phyloP scores from a whole-genome alignment of 2,329 filamentous ascomycete species.

The Exophiala alcalophila region DNA sequence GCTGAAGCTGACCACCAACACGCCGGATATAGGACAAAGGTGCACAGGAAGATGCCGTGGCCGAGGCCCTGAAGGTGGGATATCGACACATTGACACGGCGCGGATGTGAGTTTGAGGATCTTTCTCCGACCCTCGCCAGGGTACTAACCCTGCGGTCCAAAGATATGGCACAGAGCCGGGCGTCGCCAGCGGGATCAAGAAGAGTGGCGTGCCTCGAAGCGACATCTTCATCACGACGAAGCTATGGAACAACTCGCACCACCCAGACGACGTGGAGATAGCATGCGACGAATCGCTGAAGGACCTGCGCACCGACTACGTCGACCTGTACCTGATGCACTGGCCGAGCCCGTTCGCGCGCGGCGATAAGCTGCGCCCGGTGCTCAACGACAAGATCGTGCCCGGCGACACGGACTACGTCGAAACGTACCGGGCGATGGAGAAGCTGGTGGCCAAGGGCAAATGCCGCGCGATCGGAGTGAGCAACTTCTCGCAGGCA shows the following conservation, averaged over 20 bases:
- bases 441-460: slow-evolving; percentile 42
- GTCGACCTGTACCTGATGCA: slow-evolving; percentile 70
- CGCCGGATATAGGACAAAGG: slow-evolving; percentile 41
- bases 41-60: slow-evolving; percentile 49
- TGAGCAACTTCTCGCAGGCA: slow-evolving; percentile 52
- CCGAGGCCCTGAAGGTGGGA: slow-evolving; percentile 40
- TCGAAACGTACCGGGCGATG: slow-evolving; percentile 54
- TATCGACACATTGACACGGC: slow-evolving; percentile 43
- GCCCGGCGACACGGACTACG: slow-evolving; percentile 47
- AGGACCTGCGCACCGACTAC: slow-evolving; percentile 63
- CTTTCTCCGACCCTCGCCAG: too few relatives aligned
- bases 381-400: slow-evolving; percentile 44
- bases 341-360: slow-evolving; percentile 57
- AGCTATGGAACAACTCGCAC: slow-evolving; percentile 65
- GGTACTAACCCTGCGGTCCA: neutral
- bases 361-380: slow-evolving; percentile 48
- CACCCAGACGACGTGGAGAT: slow-evolving; percentile 60
- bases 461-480: slow-evolving; percentile 51
- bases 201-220: slow-evolving; percentile 62
- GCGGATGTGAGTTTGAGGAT: slow-evolving; percentile 37
- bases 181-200: slow-evolving; percentile 63
- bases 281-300: slow-evolving; percentile 59
- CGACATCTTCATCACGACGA: slow-evolving; percentile 65
- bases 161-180: slow-evolving; percentile 62
- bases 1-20: neutral